phyloP scores from a whole-genome alignment of 2,329 filamentous ascomycete species.

The Apiospora saccharicola region DNA sequence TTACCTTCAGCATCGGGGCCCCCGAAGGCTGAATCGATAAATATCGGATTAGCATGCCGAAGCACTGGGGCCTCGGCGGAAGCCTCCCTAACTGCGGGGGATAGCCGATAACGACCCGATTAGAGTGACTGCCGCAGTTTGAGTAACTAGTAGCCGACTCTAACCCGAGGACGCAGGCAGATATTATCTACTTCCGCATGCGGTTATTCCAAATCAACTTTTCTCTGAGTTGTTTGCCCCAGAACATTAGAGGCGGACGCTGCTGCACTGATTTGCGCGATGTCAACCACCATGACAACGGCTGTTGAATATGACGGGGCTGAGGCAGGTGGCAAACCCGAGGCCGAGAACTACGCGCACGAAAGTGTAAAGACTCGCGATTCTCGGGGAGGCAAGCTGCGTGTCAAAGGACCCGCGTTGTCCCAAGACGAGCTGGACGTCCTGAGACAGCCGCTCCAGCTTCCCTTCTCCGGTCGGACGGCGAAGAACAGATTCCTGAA shows the following conservation, averaged over 20 bases:
- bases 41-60: neutral
- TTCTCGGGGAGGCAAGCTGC: neutral
- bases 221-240: neutral
- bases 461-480: constrained; percentile 52
- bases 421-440: constrained; percentile 17
- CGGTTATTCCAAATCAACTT: neutral
- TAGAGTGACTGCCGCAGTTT: neutral
- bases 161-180: neutral
- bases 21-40: neutral
- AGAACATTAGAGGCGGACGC: neutral
- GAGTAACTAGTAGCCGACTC: neutral
- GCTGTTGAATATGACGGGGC: neutral
- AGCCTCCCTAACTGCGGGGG: neutral
- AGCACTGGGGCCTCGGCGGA: neutral
- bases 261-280: too few species aligned
- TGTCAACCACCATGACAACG: neutral
- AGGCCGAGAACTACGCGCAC: neutral
- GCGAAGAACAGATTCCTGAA: constrained; percentile 65
- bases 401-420: neutral
- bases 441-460: constrained; percentile 41
- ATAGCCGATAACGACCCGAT: neutral
- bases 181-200: neutral
- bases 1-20: neutral
- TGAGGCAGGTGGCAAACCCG: neutral
- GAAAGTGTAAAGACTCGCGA: neutral